Percentiles rank a stretch among this genome's conserved stretches.
phyloP scores from a whole-genome alignment of 2,329 filamentous ascomycete genomes.

The Rasamsonia emersonii region DNA sequence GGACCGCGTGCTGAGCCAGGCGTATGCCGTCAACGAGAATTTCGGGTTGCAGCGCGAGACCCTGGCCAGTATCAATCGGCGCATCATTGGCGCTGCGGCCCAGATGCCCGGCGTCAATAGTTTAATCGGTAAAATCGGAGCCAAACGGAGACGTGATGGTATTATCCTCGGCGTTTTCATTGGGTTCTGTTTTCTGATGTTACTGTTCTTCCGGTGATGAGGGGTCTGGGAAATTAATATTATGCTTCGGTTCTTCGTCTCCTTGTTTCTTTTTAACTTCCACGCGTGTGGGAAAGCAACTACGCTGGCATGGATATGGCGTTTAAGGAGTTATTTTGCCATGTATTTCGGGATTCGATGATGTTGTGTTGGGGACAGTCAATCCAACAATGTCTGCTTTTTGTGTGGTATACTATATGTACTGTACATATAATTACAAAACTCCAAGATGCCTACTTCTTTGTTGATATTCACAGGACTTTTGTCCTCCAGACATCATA shows the following conservation, averaged over 20 bases:
- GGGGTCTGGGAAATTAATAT: conserved; percentile 6
- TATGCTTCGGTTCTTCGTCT: conserved; percentile 8
- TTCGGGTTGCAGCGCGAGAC: conserved; percentile 84
- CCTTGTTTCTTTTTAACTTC: conserved; percentile 2
- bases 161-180: conserved; percentile 90
- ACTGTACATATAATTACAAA: conserved; percentile 3
- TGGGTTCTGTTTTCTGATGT: conserved; percentile 79
- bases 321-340: no score
- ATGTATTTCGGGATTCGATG: no score
- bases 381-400: background rate
- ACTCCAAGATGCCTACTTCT: background rate
- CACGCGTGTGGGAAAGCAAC: no score
- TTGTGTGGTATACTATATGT: conserved; percentile 1
- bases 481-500: no score
- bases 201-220: conserved; percentile 66
- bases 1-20: conserved; percentile 85
- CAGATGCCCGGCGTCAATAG: conserved; percentile 90
- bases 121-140: conserved; percentile 83
- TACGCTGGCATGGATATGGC: no score
- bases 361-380: no score
- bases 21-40: conserved; percentile 91
- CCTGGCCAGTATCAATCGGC: conserved; percentile 75
- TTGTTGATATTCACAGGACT: no score
- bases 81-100: conserved; percentile 81
- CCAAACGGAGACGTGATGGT: conserved; percentile 89